Conservation (phyloP, 371 early-diverging fungal species). For the Rhizopus delemar region DNA sequence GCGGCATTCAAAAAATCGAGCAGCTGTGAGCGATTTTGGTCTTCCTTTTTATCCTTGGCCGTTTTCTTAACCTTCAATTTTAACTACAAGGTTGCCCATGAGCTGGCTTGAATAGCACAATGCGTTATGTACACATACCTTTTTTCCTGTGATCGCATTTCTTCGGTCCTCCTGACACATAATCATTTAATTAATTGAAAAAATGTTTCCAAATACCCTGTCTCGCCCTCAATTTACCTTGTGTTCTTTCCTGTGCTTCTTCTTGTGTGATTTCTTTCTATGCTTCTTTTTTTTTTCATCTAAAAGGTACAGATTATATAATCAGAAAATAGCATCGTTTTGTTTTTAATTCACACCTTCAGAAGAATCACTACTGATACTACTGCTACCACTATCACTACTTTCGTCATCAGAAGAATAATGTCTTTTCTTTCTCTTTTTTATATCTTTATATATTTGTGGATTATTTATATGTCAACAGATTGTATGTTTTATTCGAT, state of each 20-base stretch:
- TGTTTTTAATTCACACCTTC: neutral
- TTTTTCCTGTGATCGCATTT: conserved; percentile 38
- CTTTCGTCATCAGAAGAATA: neutral
- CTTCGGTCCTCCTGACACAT: conserved; percentile 16
- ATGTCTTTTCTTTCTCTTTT: neutral
- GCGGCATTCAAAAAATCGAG: conserved; percentile 36
- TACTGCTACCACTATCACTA: neutral
- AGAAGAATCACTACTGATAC: conserved; percentile 1
- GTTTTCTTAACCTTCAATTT: conserved; percentile 39
- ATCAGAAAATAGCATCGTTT: neutral
- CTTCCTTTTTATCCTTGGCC: conserved; percentile 30
- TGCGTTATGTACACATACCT: conserved; percentile 17
- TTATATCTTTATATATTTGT: neutral
- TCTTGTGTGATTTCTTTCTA: conserved; percentile 4
- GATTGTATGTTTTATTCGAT: neutral
- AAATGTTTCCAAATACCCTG: too few relatives aligned
- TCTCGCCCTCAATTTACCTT: neutral
- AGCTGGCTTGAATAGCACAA: neutral
- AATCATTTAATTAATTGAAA: neutral
- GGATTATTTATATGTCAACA: neutral
- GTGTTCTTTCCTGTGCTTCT: conserved; percentile 11
- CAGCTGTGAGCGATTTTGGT: conserved; percentile 36
- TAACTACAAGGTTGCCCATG: conserved; percentile 16
- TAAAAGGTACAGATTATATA: neutral
- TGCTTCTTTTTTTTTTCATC: conserved; percentile 4